Conservation (phyloP, 768 basidiomycete species). For the Termitomyces sp. region DNA sequence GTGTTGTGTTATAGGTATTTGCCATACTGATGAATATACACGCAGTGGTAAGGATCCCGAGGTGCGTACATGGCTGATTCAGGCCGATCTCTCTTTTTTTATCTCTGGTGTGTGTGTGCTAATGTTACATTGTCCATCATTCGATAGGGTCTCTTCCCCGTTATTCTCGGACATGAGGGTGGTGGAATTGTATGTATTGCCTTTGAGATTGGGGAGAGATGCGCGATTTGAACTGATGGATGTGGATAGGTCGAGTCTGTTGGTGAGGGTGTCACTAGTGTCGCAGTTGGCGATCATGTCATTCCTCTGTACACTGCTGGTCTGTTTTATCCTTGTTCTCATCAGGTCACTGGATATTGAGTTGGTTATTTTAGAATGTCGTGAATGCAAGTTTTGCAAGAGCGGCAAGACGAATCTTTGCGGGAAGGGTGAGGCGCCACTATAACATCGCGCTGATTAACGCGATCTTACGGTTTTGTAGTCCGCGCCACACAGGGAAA, state of each 20-base stretch:
- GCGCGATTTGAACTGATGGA: slow-evolving; percentile 6
- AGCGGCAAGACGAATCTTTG: slow-evolving; percentile 99
- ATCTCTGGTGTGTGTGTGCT: no score
- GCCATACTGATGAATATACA: slow-evolving; percentile 98
- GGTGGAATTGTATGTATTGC: slow-evolving; percentile 72
- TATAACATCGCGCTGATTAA: neutral
- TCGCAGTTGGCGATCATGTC: slow-evolving; percentile 88
- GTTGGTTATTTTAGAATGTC: slow-evolving; percentile 59
- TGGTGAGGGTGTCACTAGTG: slow-evolving; percentile 87
- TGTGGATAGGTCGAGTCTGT: slow-evolving; percentile 84
- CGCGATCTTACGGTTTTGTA: slow-evolving; percentile 20
- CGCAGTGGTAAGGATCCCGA: slow-evolving; percentile 95
- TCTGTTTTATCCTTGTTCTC: slow-evolving; percentile 23
- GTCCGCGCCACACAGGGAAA: slow-evolving; percentile 92
- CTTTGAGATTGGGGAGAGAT: neutral
- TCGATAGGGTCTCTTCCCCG: slow-evolving; percentile 80
- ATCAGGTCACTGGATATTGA: neutral
- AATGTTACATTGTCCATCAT: neutral
- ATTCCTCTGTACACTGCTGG: slow-evolving; percentile 96
- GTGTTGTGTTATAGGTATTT: slow-evolving; percentile 56
- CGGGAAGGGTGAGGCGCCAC: slow-evolving; percentile 63
- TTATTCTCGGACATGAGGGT: slow-evolving; percentile 94
- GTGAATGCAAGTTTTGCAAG: slow-evolving; percentile 98
- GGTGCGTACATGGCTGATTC: slow-evolving; percentile 36
- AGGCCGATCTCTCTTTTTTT: neutral